Conservation (phyloP, 805 yeast species). For the Sugiyamaella americana region DNA sequence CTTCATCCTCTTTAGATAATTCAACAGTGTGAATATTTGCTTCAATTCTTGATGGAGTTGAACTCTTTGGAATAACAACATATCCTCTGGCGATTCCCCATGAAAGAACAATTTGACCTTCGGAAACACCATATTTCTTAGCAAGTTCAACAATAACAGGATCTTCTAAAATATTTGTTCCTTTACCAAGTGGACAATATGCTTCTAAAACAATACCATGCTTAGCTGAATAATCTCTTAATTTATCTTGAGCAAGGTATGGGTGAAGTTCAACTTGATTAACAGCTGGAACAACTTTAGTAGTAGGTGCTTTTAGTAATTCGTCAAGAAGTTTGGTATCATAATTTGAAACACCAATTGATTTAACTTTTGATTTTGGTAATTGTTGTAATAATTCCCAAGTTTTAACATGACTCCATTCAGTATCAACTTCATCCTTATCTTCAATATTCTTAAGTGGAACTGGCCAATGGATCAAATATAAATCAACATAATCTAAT, state of each 20-base stretch:
- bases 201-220: constrained; percentile 60
- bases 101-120: constrained; percentile 54
- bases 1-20: constrained; percentile 40
- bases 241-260: constrained; percentile 54
- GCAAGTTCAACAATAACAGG: constrained; percentile 49
- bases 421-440: constrained; percentile 16
- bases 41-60: constrained; percentile 55
- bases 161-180: constrained; percentile 47
- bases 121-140: constrained; percentile 44
- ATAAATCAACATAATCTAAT: constrained; percentile 58
- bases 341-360: constrained; percentile 75
- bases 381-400: constrained; percentile 60
- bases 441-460: constrained; percentile 26
- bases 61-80: constrained; percentile 60
- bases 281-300: constrained; percentile 51
- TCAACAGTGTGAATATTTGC: constrained; percentile 34
- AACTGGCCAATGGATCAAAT: constrained; percentile 64
- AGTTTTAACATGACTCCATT: constrained; percentile 40
- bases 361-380: constrained; percentile 43
- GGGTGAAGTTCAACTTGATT: constrained; percentile 79
- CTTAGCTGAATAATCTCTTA: constrained; percentile 45
- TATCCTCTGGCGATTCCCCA: constrained; percentile 61
- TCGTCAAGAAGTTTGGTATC: constrained; percentile 45
- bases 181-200: constrained; percentile 62
- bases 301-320: constrained; percentile 36